Evolutionary conservation across 2,329 filamentous ascomycete species (phyloP).

Genomic region (Penicillium sp.): DNA sequence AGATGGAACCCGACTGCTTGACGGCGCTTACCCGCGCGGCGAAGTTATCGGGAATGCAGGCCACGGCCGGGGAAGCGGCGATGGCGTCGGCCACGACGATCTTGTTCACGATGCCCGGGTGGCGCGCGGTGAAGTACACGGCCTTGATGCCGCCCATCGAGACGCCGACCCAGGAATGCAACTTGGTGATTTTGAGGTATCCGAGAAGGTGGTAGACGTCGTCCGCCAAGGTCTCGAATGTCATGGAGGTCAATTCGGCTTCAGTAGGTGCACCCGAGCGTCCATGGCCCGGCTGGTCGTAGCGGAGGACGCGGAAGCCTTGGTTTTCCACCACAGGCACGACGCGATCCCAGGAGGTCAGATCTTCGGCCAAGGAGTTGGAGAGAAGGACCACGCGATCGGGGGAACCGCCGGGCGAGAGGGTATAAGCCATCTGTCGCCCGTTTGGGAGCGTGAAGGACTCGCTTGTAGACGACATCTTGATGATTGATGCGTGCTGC

Average conservation of each 20-base stretch:
- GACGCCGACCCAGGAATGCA: slow-evolving; percentile 45
- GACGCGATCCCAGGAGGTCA: slow-evolving; percentile 42
- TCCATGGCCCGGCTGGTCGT: slow-evolving; percentile 49
- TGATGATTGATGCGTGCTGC: not conserved
- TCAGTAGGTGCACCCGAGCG: slow-evolving; percentile 34
- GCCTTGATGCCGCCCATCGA: slow-evolving; percentile 49
- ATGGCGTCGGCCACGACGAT: slow-evolving; percentile 47
- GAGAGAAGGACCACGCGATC: slow-evolving; percentile 41
- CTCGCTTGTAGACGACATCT: slow-evolving; percentile 4
- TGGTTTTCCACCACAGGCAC: slow-evolving; percentile 34
- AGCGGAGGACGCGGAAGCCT: slow-evolving; percentile 46
- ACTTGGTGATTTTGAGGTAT: slow-evolving; percentile 25
- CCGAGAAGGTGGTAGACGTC: slow-evolving; percentile 40
- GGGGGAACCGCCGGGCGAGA: slow-evolving; percentile 16
- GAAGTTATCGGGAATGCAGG: slow-evolving; percentile 40
- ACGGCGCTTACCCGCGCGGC: slow-evolving; percentile 37
- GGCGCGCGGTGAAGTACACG: slow-evolving; percentile 41
- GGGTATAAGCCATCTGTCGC: slow-evolving; percentile 10
- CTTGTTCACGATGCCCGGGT: slow-evolving; percentile 41
- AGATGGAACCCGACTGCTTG: slow-evolving; percentile 32
- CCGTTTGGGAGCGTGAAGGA: slow-evolving; percentile 13
- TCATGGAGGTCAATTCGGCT: slow-evolving; percentile 30
- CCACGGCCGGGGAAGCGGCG: slow-evolving; percentile 39
- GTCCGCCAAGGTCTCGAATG: slow-evolving; percentile 42
- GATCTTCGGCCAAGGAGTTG: slow-evolving; percentile 42